Evolutionary conservation across 305 asterid genomes (phyloP).

Genomic region (Fraxinus greggii): DNA sequence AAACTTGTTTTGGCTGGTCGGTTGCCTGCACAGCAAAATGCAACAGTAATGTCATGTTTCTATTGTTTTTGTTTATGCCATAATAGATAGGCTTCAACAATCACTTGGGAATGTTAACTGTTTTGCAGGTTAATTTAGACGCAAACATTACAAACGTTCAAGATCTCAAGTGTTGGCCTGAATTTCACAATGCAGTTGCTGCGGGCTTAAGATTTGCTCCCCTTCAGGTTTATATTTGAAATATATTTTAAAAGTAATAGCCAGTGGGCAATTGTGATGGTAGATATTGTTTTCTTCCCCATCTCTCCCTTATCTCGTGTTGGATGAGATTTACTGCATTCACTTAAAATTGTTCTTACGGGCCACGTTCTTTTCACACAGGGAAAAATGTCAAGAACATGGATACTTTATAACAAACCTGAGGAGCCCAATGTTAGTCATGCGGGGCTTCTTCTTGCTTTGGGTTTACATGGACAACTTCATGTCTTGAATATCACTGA

Average conservation of each 20-base stretch:
- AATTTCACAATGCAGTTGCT: conserved; percentile 98
- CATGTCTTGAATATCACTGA: conserved; percentile 71
- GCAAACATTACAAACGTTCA: conserved; percentile 81
- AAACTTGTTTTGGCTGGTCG: conserved; percentile 98
- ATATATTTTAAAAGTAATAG: conserved; percentile 5
- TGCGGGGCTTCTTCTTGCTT: conserved; percentile 93
- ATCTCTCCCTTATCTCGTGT: conserved; percentile 12
- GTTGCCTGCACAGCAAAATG: conserved; percentile 96
- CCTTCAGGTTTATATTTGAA: conserved; percentile 61
- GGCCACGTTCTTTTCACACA: conserved; percentile 32
- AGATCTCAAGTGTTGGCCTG: conserved; percentile 93
- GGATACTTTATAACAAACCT: conserved; percentile 94
- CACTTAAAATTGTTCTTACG: conserved; percentile 19
- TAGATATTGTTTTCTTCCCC: conserved; percentile 5
- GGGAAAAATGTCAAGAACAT: conserved; percentile 96
- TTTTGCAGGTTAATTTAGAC: conserved; percentile 81
- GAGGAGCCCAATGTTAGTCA: conserved; percentile 92
- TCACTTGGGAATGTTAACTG: conserved; percentile 16
- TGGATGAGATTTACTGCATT: conserved; percentile 11
- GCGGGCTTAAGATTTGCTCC: conserved; percentile 95
- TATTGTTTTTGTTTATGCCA: conserved; percentile 4
- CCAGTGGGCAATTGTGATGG: conserved; percentile 6
- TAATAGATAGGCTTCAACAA: conserved; percentile 17
- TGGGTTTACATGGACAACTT: conserved; percentile 98
- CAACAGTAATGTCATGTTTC: conserved; percentile 55